phyloP scores from a whole-genome alignment of 2,329 filamentous ascomycete genomes.

The Nothopassalora personata region DNA sequence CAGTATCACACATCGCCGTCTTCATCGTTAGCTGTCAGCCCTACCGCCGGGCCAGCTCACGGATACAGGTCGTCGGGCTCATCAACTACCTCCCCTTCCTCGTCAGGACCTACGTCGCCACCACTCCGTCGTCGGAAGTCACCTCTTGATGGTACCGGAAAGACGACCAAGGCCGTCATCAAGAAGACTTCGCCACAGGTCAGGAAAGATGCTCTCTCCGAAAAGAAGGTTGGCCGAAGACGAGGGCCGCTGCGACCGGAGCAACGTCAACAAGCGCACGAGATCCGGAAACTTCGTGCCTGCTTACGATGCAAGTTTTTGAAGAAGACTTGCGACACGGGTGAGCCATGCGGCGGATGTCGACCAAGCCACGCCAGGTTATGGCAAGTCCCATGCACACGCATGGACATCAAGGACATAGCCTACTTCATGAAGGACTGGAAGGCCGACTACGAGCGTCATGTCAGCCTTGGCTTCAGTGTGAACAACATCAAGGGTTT shows the following conservation, averaged over 20 bases:
- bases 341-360: constrained; percentile 90
- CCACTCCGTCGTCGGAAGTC: constrained; percentile 58
- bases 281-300: constrained; percentile 90
- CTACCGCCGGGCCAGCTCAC: constrained; percentile 15
- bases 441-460: constrained; percentile 93
- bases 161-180: constrained; percentile 77
- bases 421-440: constrained; percentile 99
- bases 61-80: constrained; percentile 28
- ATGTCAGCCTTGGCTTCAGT: constrained; percentile 79
- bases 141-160: constrained; percentile 57
- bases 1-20: constrained; percentile 27
- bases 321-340: constrained; percentile 98
- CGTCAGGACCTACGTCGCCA: constrained; percentile 36
- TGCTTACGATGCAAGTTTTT: constrained; percentile 96
- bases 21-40: constrained; percentile 27
- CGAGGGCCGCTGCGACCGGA: constrained; percentile 86
- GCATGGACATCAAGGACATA: constrained; percentile 98
- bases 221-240: constrained; percentile 90
- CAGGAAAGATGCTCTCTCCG: constrained; percentile 67
- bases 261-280: constrained; percentile 91
- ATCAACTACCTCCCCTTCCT: constrained; percentile 31
- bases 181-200: constrained; percentile 57
- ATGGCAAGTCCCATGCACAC: constrained; percentile 96
- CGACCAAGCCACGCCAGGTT: constrained; percentile 91
- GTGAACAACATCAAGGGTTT: constrained; percentile 92